Conservation (phyloP, 2,329 filamentous ascomycete species). For the Fusarium chuoi region DNA sequence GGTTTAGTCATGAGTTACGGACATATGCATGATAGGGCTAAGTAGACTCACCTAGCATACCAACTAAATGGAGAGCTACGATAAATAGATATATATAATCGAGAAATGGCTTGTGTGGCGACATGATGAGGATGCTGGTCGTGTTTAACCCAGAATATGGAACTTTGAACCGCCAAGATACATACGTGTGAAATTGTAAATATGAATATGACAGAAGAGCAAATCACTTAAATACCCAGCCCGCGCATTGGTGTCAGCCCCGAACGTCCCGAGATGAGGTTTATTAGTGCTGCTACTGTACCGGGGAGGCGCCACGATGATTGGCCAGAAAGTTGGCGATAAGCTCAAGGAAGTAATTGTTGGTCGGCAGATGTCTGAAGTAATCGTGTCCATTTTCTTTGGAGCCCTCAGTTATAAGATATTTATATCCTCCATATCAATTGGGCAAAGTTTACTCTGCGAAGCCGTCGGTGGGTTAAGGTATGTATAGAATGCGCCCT, state of each 20-base stretch:
- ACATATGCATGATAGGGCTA: fast-evolving
- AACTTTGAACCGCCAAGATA: background rate
- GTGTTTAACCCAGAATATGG: background rate
- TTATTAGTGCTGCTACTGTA: background rate
- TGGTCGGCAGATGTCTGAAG: background rate
- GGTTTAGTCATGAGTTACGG: background rate
- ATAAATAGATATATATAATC: background rate
- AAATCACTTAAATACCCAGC: background rate
- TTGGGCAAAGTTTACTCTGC: fast-evolving
- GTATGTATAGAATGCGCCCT: background rate
- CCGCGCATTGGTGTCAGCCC: background rate
- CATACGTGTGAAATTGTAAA: no score
- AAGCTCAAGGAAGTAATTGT: background rate
- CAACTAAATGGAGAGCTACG: background rate
- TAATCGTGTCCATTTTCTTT: background rate
- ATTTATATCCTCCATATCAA: background rate
- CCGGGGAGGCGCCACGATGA: background rate
- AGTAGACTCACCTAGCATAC: background rate
- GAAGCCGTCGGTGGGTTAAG: background rate
- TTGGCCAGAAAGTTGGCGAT: background rate
- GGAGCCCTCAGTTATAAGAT: fast-evolving
- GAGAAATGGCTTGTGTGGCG: background rate
- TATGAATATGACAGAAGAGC: background rate
- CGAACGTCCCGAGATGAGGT: background rate
- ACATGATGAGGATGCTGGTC: background rate